Base-by-base conservation (phyloP, 345 rosid genomes). In the Ailanthus altissimus region DNA sequence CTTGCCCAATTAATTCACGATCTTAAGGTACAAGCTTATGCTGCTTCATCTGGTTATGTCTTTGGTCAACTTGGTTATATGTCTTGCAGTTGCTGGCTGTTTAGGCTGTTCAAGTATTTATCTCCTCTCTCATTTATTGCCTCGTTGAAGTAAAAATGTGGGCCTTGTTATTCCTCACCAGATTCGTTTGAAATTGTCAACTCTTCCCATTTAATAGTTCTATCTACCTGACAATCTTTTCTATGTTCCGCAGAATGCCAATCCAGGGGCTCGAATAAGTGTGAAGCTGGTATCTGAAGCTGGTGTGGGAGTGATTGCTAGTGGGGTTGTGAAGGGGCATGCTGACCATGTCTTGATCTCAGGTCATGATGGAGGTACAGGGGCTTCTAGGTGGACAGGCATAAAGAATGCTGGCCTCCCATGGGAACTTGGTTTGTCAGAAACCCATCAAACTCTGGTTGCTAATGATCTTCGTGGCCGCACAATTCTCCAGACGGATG, bases 281-380 rank as follows among this genome's bases (percentile, higher is more conserved):
- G 99, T 97, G 67, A 97, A 97, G 79, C 82, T 97, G 40, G 99
- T 97, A 5, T 97, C 98, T 9, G 99, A 97, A 86, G 97, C 99
- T 74, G 99, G 99, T 50, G 99, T 97, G n/a, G 99, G 99, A 62
- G 99, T 97, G 46, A 94, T 97, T 70, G 99, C 99, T 36, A 97
- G 98, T 56, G 99, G 99, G 23, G 99, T 97, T 79, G 99, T 97
- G 80, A 97, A 97, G 85, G 99, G 99, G 40, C 99, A 94, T 28
- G 99, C 99, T 47, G 99, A 97, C 81, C 99, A 97, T 75, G 97
- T 97, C 72, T 81, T 97, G 80, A 97, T 97, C 79, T 85, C 99
- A 8, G 99, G 99, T 80, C 99, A 97, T 77, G 99, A 97, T 83
- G 99, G 99, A 76, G 99, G 99, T 78, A 97, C 99, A 11, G 99